Conservation (phyloP, 2,329 filamentous ascomycete species). For the Penicillium sp. region DNA sequence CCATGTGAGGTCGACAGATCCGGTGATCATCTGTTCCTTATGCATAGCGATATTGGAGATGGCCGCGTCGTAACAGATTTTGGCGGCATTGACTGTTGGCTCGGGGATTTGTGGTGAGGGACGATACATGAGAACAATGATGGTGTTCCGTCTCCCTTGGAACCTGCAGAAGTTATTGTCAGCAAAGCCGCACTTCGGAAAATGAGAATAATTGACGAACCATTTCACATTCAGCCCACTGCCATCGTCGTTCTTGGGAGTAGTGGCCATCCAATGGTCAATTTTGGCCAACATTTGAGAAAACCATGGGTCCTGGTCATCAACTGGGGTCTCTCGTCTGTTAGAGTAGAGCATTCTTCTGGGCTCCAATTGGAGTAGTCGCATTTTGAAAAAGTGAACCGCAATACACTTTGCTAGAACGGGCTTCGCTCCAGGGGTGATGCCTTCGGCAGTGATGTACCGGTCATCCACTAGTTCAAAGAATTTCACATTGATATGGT, state of each 20-base stretch:
- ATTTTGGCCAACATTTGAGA: conserved; percentile 73
- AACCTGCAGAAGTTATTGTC: conserved; percentile 46
- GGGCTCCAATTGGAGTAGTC: conserved; percentile 82
- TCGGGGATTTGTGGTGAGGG: conserved; percentile 90
- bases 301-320: conserved; percentile 87
- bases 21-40: conserved; percentile 71
- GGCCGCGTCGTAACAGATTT: conserved; percentile 78
- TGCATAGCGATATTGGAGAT: conserved; percentile 78
- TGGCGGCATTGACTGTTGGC: conserved; percentile 74
- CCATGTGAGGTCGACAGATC: conserved; percentile 85
- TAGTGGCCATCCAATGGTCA: conserved; percentile 72
- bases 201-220: conserved; percentile 52
- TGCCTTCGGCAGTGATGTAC: conserved; percentile 74
- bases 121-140: conserved; percentile 82
- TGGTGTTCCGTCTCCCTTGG: conserved; percentile 72
- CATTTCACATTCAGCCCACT: conserved; percentile 74
- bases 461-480: conserved; percentile 80
- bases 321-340: conserved; percentile 70
- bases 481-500: conserved; percentile 81
- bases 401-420: conserved; percentile 83
- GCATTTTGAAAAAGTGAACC: conserved; percentile 92
- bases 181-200: background rate
- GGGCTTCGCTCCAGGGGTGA: conserved; percentile 64
- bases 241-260: conserved; percentile 67
- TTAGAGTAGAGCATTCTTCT: conserved; percentile 80